A percentile compares a stretch with the other conserved stretches of the same genome.
phyloP scores from a whole-genome alignment of 257 asterid species.

The Haberlea rhodopensis region DNA sequence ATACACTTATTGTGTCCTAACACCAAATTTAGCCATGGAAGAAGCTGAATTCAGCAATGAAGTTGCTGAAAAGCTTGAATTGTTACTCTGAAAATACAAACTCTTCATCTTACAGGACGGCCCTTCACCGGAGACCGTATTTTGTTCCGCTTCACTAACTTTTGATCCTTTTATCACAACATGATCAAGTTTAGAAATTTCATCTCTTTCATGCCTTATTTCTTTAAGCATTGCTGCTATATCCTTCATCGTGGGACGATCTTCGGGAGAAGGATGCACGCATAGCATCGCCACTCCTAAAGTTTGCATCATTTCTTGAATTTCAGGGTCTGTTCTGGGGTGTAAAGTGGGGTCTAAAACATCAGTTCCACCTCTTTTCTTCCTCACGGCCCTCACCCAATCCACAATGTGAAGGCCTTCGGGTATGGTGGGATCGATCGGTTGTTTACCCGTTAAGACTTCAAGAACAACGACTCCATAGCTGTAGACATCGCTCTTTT shows the following conservation, averaged over 20 bases:
- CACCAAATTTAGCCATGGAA: constrained; percentile 37
- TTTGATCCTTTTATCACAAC: constrained; percentile 40
- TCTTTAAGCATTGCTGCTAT: constrained; percentile 79
- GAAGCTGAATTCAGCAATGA: constrained; percentile 61
- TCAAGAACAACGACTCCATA: constrained; percentile 83
- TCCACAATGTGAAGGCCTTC: constrained; percentile 84
- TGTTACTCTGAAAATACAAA: constrained; percentile 44
- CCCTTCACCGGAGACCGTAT: constrained; percentile 33
- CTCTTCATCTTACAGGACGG: constrained; percentile 50
- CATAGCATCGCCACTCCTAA: constrained; percentile 83
- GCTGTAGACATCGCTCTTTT: constrained; percentile 82
- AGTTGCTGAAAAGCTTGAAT: constrained; percentile 69
- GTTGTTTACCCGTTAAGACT: constrained; percentile 73
- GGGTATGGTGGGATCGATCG: constrained; percentile 75
- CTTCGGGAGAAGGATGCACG: constrained; percentile 62
- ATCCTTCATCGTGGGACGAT: constrained; percentile 84
- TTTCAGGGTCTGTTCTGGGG: constrained; percentile 50
- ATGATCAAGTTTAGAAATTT: constrained; percentile 37
- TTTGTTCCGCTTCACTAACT: constrained; percentile 25
- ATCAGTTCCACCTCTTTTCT: constrained; percentile 42
- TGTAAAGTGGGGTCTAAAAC: constrained; percentile 47
- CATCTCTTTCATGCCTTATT: constrained; percentile 68
- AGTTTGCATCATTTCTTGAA: constrained; percentile 77
- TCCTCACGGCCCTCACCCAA: constrained; percentile 81
- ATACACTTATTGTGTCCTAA: constrained; percentile 27